Evolutionary conservation across 345 rosid species (phyloP).

Genomic region (Melastoma malabathricum): DNA sequence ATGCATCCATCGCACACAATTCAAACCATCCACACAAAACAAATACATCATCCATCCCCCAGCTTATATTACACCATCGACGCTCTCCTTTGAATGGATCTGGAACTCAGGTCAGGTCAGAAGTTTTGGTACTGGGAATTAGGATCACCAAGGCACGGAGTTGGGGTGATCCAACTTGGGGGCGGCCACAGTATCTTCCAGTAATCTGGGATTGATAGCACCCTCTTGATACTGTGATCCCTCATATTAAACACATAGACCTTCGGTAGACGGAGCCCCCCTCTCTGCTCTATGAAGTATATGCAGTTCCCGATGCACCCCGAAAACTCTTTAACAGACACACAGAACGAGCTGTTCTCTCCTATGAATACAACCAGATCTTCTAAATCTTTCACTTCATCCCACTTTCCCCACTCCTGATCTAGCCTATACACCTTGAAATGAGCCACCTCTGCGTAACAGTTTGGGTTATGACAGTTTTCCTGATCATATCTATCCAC

Average conservation of each 20-base stretch:
- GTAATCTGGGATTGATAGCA: background rate
- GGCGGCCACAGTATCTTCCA: conserved; percentile 10
- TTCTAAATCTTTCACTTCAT: conserved; percentile 16
- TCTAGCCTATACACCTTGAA: conserved; percentile 28
- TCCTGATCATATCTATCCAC: conserved; percentile 5
- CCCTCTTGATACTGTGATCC: conserved; percentile 4
- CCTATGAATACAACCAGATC: conserved; percentile 18
- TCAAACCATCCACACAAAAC: no score
- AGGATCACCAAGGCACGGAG: background rate
- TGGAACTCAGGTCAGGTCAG: no score
- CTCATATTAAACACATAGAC: conserved; percentile 4
- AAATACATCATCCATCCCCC: no score
- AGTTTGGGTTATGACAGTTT: background rate
- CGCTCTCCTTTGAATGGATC: no score
- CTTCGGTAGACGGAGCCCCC: no score
- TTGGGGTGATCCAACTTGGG: conserved; percentile 4
- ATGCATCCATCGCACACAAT: no score
- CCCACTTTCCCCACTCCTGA: conserved; percentile 23
- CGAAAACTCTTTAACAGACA: conserved; percentile 10
- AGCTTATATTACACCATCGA: no score
- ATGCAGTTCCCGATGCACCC: conserved; percentile 11
- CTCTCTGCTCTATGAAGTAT: background rate
- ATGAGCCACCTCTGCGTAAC: background rate
- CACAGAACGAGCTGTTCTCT: conserved; percentile 12
- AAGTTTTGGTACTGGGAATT: no score